These are phyloP conservation scores for Nemania sp. DNA, from an alignment of 2,329 filamentous ascomycete genomes.

Conservation along the genomic window DNA sequence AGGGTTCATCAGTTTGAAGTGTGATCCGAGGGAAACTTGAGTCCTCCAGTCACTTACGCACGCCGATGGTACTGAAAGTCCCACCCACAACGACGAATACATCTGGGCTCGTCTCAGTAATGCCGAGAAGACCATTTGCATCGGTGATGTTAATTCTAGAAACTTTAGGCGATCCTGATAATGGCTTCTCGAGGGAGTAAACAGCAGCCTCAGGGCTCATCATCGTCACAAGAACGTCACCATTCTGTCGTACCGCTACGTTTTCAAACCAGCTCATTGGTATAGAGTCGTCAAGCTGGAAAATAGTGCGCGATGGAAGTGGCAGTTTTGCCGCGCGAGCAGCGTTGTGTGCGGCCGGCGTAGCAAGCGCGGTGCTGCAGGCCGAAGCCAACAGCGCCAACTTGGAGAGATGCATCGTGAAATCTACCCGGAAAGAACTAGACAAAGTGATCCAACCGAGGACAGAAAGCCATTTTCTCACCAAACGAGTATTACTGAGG, in stretches of 20 bases:
- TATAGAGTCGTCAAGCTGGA: conserved; percentile 9
- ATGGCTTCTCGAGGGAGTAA: conserved; percentile 15
- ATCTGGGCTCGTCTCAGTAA: conserved; percentile 17
- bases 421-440: neutral
- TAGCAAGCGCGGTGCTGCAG: neutral
- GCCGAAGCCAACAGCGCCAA: conserved; percentile 7
- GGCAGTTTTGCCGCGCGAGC: conserved; percentile 7
- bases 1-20: neutral
- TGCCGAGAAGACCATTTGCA: conserved; percentile 17
- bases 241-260: conserved; percentile 18
- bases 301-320: conserved; percentile 16
- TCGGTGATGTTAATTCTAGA: conserved; percentile 12
- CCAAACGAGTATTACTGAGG: neutral
- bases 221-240: conserved; percentile 24
- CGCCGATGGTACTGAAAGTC: conserved; percentile 5
- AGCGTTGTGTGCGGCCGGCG: neutral
- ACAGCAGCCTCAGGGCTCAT: conserved; percentile 9
- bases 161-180: conserved; percentile 9
- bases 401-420: conserved; percentile 8
- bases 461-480: neutral
- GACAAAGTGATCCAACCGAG: neutral
- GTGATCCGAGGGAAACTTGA: neutral
- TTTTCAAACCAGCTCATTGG: conserved; percentile 18
- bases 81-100: conserved; percentile 14
- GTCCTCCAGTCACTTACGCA: conserved; percentile 3